Base-by-base conservation (phyloP, 768 basidiomycete species). In the Antrodiella citrinella region DNA sequence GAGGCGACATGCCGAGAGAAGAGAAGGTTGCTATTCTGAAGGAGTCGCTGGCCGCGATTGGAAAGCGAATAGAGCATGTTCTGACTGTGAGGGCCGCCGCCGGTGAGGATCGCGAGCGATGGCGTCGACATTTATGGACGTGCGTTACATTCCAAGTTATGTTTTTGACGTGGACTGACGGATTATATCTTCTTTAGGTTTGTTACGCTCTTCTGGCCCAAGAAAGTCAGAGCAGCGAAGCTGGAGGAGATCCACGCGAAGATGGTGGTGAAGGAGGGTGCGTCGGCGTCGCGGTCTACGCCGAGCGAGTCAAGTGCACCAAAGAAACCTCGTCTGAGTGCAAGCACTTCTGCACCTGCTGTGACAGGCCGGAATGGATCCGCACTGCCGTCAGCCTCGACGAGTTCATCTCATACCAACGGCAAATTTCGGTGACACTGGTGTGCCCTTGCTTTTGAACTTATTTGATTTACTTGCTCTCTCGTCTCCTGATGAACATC, bases 51-150 rank as follows among this genome's bases (percentile, higher is more conserved):
- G 84, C 91, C 51, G 88, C 88, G 9, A 96, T 99, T 51, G 96
- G 96, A 26, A 80, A 82, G 55, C 84, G 92, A 42, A 98, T 99
- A 59, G 93, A 96, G 59, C 64, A 67, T 40, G 91, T 97, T 2
- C 74, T 95, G 23, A 78, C 77, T 47, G 63, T 77, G 30, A 93
- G 94, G 65, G 76, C 81, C 55, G 77, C 81, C 3, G 77, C 79
- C 39, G 92, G 93, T 12, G 86, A 90, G 66, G 86, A 95, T 59
- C 73, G 78, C 18, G 84, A 86, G 63, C 75, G 89, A 63, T 96
- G 92, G 93, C 77, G 88, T 54, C 80, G 90, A 55, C 91, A 96
- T 71, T 75, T 94, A n/a, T 96, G 93, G 93, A 89, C 91, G 91
- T 94, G 68, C 66, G 91, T 86, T 40, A 40, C 13, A 19, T n/a